Conservation (phyloP, 2,329 filamentous ascomycete species). For the Calonectria ilicicola region DNA sequence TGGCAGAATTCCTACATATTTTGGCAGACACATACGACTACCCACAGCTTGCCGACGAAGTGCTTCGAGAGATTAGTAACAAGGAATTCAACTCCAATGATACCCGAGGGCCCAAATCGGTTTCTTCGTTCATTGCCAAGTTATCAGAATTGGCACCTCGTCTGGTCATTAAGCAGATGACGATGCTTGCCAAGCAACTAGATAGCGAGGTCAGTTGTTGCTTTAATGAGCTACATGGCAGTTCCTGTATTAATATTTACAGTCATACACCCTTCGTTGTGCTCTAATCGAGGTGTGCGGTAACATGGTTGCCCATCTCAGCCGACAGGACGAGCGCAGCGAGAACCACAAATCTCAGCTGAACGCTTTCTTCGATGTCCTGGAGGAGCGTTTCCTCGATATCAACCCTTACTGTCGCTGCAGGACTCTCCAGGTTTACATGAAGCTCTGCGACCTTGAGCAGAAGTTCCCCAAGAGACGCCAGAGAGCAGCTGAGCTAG, state of each 20-base stretch:
- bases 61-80: constrained; percentile 92
- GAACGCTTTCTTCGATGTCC: constrained; percentile 95
- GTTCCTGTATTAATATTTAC: constrained; percentile 36
- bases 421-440: constrained; percentile 91
- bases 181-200: constrained; percentile 90
- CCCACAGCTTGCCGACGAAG: constrained; percentile 92
- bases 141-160: constrained; percentile 92
- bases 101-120: constrained; percentile 93
- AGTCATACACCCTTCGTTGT: constrained; percentile 93
- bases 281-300: constrained; percentile 97
- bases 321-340: constrained; percentile 88
- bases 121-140: constrained; percentile 92
- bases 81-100: constrained; percentile 99
- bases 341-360: constrained; percentile 96
- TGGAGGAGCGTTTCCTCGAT: constrained; percentile 96
- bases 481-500: constrained; percentile 88
- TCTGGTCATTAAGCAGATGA: constrained; percentile 97
- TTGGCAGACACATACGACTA: constrained; percentile 98
- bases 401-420: constrained; percentile 97
- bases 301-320: constrained; percentile 92
- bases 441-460: constrained; percentile 92
- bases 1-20: constrained; percentile 98
- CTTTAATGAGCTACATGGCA: accelerated
- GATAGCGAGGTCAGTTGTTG: constrained; percentile 82
- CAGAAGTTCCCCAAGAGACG: constrained; percentile 95